Conservation (phyloP, 192 early-diverging fungal genomes). For the Coemansia sp. region DNA sequence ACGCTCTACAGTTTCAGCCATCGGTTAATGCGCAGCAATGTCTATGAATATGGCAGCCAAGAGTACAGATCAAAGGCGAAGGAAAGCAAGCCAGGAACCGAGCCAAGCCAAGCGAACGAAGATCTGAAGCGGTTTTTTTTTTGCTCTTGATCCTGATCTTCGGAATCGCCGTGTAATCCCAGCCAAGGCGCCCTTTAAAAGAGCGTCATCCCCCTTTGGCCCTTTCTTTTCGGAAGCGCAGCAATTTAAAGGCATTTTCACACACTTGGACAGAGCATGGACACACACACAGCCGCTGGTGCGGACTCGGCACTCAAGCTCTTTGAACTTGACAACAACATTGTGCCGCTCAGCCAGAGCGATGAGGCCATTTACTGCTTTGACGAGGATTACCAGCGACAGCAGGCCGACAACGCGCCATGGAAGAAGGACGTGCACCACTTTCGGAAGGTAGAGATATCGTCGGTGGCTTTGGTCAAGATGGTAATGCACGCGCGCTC, state of each 20-base stretch:
- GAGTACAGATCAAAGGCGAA: neutral
- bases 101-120: neutral
- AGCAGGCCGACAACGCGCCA: conserved; percentile 60
- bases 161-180: neutral
- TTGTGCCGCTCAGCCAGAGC: conserved; percentile 58
- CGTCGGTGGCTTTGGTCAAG: conserved; percentile 93
- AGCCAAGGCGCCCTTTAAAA: neutral
- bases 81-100: neutral
- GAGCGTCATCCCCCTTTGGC: neutral
- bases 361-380: conserved; percentile 80
- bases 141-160: neutral
- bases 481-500: conserved; percentile 99
- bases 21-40: neutral
- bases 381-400: conserved; percentile 64
- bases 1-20: conserved; percentile 9
- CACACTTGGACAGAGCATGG: conserved; percentile 2
- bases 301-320: conserved; percentile 34
- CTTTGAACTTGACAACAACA: conserved; percentile 66
- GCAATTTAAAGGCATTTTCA: no score
- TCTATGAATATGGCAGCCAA: neutral
- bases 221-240: neutral
- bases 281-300: conserved; percentile 2
- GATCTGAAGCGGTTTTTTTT: neutral
- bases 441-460: conserved; percentile 83
- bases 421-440: conserved; percentile 69